Conservation (phyloP, 495 filamentous ascomycete species). For the Darksidea phi region DNA sequence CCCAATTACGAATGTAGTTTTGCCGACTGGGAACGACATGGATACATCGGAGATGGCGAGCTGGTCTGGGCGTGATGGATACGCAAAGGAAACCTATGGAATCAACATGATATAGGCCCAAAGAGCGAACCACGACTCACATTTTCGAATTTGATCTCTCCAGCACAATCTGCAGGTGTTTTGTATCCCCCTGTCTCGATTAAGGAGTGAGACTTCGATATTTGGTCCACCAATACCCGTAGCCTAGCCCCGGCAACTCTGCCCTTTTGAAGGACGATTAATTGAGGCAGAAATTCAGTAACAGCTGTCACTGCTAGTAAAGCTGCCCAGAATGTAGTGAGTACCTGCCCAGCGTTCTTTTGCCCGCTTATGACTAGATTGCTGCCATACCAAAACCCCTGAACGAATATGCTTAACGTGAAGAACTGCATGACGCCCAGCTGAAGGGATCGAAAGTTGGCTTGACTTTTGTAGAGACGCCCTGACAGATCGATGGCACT, state of each 20-base stretch:
- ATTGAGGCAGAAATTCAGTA: conserved; percentile 69
- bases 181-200: conserved; percentile 23
- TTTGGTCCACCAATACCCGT: conserved; percentile 47
- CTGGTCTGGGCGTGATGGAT: conserved; percentile 69
- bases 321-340: conserved; percentile 83
- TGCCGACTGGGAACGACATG: conserved; percentile 68
- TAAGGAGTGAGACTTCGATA: conserved; percentile 38
- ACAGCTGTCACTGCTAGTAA: conserved; percentile 73
- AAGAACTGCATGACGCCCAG: conserved; percentile 70
- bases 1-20: conserved; percentile 81
- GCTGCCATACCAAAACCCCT: conserved; percentile 89
- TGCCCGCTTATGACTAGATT: conserved; percentile 57
- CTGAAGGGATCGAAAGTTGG: conserved; percentile 64
- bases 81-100: conserved; percentile 75
- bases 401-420: conserved; percentile 77
- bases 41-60: conserved; percentile 58
- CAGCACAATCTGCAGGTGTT: conserved; percentile 39
- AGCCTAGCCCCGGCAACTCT: conserved; percentile 68
- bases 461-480: conserved; percentile 65
- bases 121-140: conserved; percentile 43
- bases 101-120: not conserved
- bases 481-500: conserved; percentile 59
- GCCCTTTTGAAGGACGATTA: conserved; percentile 75
- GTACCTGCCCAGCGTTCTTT: conserved; percentile 63
- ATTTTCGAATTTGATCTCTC: conserved; percentile 68